Evolutionary conservation across 2,329 filamentous ascomycete genomes (phyloP).

Genomic region (Aciculosporium take): DNA sequence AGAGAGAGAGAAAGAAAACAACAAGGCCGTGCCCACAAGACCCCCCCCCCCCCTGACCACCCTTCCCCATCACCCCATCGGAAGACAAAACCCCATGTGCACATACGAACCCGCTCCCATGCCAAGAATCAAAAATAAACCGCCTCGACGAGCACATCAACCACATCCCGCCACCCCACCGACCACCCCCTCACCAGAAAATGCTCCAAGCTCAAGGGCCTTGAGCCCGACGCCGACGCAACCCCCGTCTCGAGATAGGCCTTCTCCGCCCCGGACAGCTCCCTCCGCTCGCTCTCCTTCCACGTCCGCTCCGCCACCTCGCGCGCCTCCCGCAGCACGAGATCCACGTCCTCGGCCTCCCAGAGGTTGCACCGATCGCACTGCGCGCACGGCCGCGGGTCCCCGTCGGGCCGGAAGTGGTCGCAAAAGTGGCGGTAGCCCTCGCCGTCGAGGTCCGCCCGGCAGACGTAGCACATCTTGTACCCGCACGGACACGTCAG

Average conservation of each 20-base stretch:
- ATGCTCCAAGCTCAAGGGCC: constrained; percentile 17
- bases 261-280: constrained; percentile 39
- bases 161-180: constrained; percentile 28
- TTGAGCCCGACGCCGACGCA: constrained; percentile 16
- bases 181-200: constrained; percentile 19
- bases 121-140: constrained; percentile 6
- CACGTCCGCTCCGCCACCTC: constrained; percentile 59
- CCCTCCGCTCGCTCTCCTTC: constrained; percentile 48
- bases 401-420: constrained; percentile 75
- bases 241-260: constrained; percentile 43
- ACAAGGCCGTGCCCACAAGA: no score
- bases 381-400: constrained; percentile 55
- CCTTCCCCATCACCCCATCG: no score
- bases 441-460: constrained; percentile 56
- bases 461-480: constrained; percentile 95
- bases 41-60: no score
- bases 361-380: constrained; percentile 72
- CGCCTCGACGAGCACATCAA: constrained; percentile 30
- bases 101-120: no score
- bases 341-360: constrained; percentile 60
- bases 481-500: constrained; percentile 91
- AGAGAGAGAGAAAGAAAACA: no score
- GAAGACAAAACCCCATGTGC: no score
- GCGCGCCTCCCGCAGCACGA: constrained; percentile 52
- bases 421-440: constrained; percentile 94